phyloP scores from a whole-genome alignment of 495 filamentous ascomycete genomes.

The Penicillium paradoxum region DNA sequence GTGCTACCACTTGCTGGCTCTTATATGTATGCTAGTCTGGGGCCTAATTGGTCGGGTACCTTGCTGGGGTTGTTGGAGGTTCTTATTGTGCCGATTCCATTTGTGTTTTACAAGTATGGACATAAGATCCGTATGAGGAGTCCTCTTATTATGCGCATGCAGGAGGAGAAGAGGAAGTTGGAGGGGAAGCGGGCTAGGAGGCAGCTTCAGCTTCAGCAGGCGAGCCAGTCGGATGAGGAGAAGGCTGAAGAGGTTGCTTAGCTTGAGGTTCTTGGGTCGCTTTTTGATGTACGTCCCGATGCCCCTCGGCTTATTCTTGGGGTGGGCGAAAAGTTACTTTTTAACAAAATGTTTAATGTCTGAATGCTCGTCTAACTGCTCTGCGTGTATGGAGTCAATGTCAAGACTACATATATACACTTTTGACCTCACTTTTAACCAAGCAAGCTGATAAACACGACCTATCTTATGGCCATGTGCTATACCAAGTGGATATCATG shows the following conservation, averaged over 20 bases:
- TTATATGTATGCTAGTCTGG: constrained; percentile 63
- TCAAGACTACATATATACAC: too few relatives aligned
- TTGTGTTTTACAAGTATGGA: constrained; percentile 74
- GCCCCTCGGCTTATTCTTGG: constrained; percentile 14
- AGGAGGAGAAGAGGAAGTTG: constrained; percentile 60
- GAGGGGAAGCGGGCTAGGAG: constrained; percentile 41
- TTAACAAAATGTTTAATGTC: constrained; percentile 2
- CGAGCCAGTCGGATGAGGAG: not conserved
- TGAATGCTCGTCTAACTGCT: too few relatives aligned
- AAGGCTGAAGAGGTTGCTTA: constrained; percentile 14
- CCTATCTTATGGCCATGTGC: too few relatives aligned
- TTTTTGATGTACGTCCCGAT: constrained; percentile 7
- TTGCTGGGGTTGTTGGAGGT: constrained; percentile 67
- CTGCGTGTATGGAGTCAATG: too few relatives aligned
- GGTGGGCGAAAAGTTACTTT: constrained; percentile 12
- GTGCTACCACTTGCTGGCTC: constrained; percentile 69
- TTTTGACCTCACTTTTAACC: too few relatives aligned
- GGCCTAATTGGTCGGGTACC: constrained; percentile 75
- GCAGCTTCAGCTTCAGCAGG: constrained; percentile 1
- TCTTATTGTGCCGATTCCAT: constrained; percentile 68
- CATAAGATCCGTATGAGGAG: constrained; percentile 61
- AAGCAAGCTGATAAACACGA: too few relatives aligned
- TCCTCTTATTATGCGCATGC: constrained; percentile 61
- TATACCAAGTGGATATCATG: too few relatives aligned
- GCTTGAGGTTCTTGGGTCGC: constrained; percentile 3